These are phyloP conservation scores for Aspergillus alliaceus DNA, from an alignment of 2,329 filamentous ascomycete species.

Conservation along the genomic window DNA sequence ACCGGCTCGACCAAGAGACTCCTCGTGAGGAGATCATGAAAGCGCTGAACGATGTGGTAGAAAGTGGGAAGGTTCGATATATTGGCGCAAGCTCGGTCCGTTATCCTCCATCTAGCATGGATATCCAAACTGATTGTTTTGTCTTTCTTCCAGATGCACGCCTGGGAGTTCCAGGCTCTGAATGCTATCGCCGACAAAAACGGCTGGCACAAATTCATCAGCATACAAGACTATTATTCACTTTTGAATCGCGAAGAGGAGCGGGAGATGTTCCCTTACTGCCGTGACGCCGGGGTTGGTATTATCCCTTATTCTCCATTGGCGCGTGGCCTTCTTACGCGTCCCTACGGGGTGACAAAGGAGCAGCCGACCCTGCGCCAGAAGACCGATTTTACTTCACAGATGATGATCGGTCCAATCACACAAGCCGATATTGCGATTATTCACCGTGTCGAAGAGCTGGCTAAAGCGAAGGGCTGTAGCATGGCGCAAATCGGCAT, in stretches of 20 bases:
- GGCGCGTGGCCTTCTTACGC: too few relatives aligned
- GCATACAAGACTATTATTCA: slow-evolving; percentile 49
- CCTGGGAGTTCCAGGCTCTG: slow-evolving; percentile 36
- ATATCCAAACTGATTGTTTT: too few relatives aligned
- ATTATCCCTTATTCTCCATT: slow-evolving; percentile 28
- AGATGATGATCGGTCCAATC: too few relatives aligned
- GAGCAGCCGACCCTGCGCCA: too few relatives aligned
- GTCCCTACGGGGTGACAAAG: too few relatives aligned
- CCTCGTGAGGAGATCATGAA: slow-evolving; percentile 62
- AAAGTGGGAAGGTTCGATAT: slow-evolving; percentile 58
- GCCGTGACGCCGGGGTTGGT: slow-evolving; percentile 18
- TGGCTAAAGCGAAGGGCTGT: too few relatives aligned
- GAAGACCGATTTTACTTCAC: too few relatives aligned
- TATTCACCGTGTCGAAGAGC: too few relatives aligned
- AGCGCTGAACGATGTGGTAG: slow-evolving; percentile 59
- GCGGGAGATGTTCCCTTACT: slow-evolving; percentile 24
- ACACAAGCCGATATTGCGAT: too few relatives aligned
- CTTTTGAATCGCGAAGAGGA: slow-evolving; percentile 26
- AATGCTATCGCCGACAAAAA: slow-evolving; percentile 57
- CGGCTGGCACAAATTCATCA: slow-evolving; percentile 60
- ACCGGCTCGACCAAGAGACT: slow-evolving; percentile 57
- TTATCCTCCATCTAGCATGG: too few relatives aligned
- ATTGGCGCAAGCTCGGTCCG: slow-evolving; percentile 39
- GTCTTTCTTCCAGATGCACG: slow-evolving; percentile 2
- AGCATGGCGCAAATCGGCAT: too few relatives aligned